A percentile compares a stretch with the other conserved stretches of the same genome.
phyloP scores from a whole-genome alignment of 371 early-diverging fungal species.

The Syncephalastrum monosporum region DNA sequence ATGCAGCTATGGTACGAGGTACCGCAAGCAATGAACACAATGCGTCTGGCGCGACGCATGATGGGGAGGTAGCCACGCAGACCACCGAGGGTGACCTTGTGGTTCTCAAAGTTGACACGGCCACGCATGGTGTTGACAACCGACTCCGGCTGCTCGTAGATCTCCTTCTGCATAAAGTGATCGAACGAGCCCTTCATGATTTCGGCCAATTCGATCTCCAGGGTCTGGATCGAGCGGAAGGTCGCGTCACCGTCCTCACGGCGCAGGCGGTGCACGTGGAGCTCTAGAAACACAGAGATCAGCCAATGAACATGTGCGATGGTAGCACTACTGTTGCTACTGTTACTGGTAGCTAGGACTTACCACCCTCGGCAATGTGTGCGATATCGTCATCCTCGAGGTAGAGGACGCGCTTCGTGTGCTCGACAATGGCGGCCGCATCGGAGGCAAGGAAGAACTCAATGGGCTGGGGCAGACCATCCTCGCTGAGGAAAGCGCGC shows the following conservation, averaged over 20 bases:
- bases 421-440: slow-evolving; percentile 96
- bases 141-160: slow-evolving; percentile 98
- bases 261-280: slow-evolving; percentile 94
- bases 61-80: slow-evolving; percentile 86
- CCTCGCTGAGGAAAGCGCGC: slow-evolving; percentile 89
- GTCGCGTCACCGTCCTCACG: slow-evolving; percentile 85
- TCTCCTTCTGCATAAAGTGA: slow-evolving; percentile 99
- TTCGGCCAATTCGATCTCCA: slow-evolving; percentile 94
- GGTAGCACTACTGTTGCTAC: background rate
- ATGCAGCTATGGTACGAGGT: slow-evolving; percentile 94
- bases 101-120: slow-evolving; percentile 93
- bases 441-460: slow-evolving; percentile 98
- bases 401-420: slow-evolving; percentile 96
- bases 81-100: slow-evolving; percentile 90
- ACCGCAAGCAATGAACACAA: slow-evolving; percentile 98
- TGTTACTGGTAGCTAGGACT: background rate
- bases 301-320: background rate
- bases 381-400: slow-evolving; percentile 98
- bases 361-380: slow-evolving; percentile 84
- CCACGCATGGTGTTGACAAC: slow-evolving; percentile 99
- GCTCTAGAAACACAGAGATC: slow-evolving; percentile 46
- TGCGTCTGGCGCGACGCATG: slow-evolving; percentile 91
- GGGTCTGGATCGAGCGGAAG: slow-evolving; percentile 91
- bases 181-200: slow-evolving; percentile 97
- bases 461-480: slow-evolving; percentile 87